Base-by-base conservation (phyloP, 768 basidiomycete genomes). In the Calvatia gigantea region DNA sequence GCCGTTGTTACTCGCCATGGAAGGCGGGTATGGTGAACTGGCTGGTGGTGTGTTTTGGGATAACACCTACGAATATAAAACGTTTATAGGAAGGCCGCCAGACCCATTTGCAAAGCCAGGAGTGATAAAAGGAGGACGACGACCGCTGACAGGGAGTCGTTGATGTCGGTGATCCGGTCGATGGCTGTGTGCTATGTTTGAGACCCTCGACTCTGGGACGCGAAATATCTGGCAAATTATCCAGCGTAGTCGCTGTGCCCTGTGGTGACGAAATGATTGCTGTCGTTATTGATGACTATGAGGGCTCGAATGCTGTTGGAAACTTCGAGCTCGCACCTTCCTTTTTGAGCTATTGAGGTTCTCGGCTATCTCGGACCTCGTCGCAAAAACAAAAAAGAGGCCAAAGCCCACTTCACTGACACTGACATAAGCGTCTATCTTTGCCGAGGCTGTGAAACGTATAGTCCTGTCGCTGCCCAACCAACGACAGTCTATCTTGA, bases 1-100 rank as follows among this genome's bases (percentile, higher is more conserved):
- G 60, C 60, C 62, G 54, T 59, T 62, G 61, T 57, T 65, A 60
- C 57, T 67, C 35, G 69, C 63, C 68, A 70, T 71, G 37, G 23
- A 23, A 4, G 45, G 25, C 15, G 3, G 9, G 37, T 6, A 23
- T 21, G n/a, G 44, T 25, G 8, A n/a, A n/a, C n/a, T n/a, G n/a
- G 35, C 5, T 28, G 21, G 45, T 46, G 17, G 45, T n/a, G 29
- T 47, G n/a, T n/a, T 27, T 46, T 35, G 28, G 37, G 29, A n/a
- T 27, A 5, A 27, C 8, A 38, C 8, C 6, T 17, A 27, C 25
- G 14, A 45, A 43, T 43, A 54, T 54, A 54, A 38, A 49, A 27
- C 4, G 33, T n/a, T 25, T 21, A 46, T 39, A 32, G 25, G 23
- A 9, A 19, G 9, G 29, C 11, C 25, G 28, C 15, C 35, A 42